Evolutionary conservation across 805 yeast species (phyloP), one percentile per base, ranked within the genome.

Genomic region (Yamadazyma ubonensis): DNA sequence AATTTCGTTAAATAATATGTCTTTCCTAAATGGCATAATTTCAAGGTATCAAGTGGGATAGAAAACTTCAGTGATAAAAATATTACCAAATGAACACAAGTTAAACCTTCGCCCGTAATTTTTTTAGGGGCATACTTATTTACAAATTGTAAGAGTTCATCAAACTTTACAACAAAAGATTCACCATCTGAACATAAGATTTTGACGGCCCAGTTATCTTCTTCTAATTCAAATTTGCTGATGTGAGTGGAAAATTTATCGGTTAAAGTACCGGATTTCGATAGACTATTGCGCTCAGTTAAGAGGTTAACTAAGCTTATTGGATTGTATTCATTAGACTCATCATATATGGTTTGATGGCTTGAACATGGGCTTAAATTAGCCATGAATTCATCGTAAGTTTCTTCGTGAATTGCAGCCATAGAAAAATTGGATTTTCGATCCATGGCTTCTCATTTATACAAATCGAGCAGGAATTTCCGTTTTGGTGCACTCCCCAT

Each of bases 21-120:
- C 21, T 45, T 44, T 2, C 51, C 51, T 9, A 48, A 23, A 39
- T 48, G 51, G 20, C 33, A 42, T n/a, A 48, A 19, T 23, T 38
- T 44, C 11, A 48, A 9, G 17, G 30, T 25, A 31, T 31, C 17
- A 12, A 34, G 12, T n/a, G 22, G 14, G 22, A 21, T 26, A 14
- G 25, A 11, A 22, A 16, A 15, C 22, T 22, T 9, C 4, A 40
- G 11, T 16, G 34, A 27, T 11, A 48, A 23, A 26, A 33, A 48
- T 2, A 48, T 30, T 10, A 48, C 20, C 10, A 48, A 26, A 27
- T 48, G 51, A 26, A 25, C 33, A 6, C 39, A 23, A 5, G 47
- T 36, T 16, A 36, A 10, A 2, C 27, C 36, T 11, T 33, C 38
- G 3, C 9, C 6, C 4, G 28, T 23, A 12, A 11, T 10, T 6